Percentiles rank a stretch among this genome's conserved stretches.
Evolutionary conservation across 1,284 basidiomycete genomes (phyloP).

Genomic region (Coniferiporia weirii): DNA sequence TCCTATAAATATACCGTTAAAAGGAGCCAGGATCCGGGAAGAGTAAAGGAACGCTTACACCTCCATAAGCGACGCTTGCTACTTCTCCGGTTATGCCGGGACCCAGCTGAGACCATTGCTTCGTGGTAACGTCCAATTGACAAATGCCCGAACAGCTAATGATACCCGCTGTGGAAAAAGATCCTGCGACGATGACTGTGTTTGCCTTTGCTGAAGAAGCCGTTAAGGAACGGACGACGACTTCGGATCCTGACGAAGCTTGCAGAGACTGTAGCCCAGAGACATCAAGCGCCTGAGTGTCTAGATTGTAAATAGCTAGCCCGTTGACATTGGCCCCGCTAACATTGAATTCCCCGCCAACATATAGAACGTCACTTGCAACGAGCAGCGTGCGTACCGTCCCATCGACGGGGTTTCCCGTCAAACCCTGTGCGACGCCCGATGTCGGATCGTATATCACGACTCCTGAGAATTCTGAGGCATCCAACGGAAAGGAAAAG

Average conservation of each 20-base stretch:
- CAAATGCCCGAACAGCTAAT: conserved; percentile 79
- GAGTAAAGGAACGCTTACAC: conserved; percentile 44
- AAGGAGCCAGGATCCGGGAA: conserved; percentile 14
- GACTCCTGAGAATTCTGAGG: conserved; percentile 49
- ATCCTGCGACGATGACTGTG: conserved; percentile 78
- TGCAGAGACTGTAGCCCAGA: conserved; percentile 55
- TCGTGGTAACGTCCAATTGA: conserved; percentile 58
- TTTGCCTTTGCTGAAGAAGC: conserved; percentile 57
- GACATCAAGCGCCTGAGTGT: conserved; percentile 52
- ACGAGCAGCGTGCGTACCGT: conserved; percentile 72
- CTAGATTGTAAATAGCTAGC: conserved; percentile 75
- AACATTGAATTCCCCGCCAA: conserved; percentile 78
- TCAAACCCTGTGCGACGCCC: conserved; percentile 49
- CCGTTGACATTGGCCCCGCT: conserved; percentile 50
- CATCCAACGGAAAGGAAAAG: conserved; percentile 59
- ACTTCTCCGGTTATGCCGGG: conserved; percentile 81
- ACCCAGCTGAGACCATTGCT: conserved; percentile 82
- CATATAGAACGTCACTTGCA: conserved; percentile 56
- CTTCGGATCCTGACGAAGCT: conserved; percentile 45
- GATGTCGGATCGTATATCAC: conserved; percentile 68
- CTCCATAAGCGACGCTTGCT: conserved; percentile 73
- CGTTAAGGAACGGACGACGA: conserved; percentile 73
- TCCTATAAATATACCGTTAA: conserved; percentile 34
- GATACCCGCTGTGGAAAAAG: conserved; percentile 77
- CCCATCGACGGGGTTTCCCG: conserved; percentile 59